Conservation (phyloP, 257 asterid species). For the Scutellaria barbata region DNA sequence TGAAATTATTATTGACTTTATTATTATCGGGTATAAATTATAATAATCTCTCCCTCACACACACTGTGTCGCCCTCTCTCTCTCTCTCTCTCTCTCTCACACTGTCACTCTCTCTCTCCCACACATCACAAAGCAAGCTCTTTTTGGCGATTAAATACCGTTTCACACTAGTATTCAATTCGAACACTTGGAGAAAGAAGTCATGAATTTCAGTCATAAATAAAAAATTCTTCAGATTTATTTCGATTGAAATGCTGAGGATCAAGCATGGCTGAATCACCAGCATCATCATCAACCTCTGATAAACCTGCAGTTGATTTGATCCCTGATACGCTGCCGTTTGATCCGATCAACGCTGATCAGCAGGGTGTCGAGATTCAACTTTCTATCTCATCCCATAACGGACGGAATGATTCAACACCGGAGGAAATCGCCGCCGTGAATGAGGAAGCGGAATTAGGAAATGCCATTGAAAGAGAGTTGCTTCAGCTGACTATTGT, state of each 20-base stretch:
- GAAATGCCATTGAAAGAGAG: conserved; percentile 47
- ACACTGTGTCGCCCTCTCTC: no score
- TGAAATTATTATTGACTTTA: no score
- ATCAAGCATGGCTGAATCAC: conserved; percentile 49
- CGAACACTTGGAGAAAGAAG: no score
- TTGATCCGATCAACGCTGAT: conserved; percentile 33
- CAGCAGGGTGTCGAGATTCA: conserved; percentile 27
- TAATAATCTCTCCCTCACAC: no score
- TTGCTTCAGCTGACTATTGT: conserved; percentile 41
- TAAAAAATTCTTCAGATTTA: no score
- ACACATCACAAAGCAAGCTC: no score
- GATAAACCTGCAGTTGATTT: conserved; percentile 39
- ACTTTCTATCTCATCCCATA: conserved; percentile 35
- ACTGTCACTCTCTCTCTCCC: no score
- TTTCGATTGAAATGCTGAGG: conserved; percentile 40
- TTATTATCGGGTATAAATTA: no score
- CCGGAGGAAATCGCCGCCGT: conserved; percentile 29
- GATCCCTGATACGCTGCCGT: conserved; percentile 24
- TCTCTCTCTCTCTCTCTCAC: no score
- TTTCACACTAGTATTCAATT: no score
- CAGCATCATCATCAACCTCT: conserved; percentile 37
- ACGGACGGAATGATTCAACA: conserved; percentile 25
- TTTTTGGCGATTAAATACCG: no score
- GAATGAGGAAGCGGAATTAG: conserved; percentile 45
- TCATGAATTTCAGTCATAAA: no score